These are phyloP conservation scores for Chloromonas sp. DNA, from an alignment of 163 green algal species.

Conservation along the genomic window DNA sequence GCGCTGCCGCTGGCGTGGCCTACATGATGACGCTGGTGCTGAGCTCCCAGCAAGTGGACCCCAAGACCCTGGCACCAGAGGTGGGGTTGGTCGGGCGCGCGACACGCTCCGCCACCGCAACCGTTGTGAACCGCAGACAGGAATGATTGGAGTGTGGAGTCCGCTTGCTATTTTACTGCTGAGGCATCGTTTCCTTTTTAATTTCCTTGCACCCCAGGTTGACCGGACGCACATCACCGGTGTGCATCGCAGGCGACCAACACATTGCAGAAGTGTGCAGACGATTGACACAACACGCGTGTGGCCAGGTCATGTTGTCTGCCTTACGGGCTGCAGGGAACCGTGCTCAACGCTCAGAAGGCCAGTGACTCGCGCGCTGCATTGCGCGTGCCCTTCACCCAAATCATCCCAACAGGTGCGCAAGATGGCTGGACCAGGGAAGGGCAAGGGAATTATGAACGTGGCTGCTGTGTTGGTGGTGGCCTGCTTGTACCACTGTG, in stretches of 20 bases:
- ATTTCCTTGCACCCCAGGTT: too few species aligned
- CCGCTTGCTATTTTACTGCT: too few species aligned
- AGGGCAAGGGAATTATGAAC: background rate
- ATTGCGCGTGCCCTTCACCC: slow-evolving; percentile 58
- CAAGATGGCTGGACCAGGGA: slow-evolving; percentile 15
- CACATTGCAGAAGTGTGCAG: too few species aligned
- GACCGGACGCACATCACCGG: too few species aligned
- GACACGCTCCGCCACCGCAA: too few species aligned
- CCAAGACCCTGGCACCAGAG: slow-evolving; percentile 55
- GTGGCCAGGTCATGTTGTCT: background rate
- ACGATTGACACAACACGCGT: too few species aligned
- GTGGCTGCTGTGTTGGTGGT: too few species aligned
- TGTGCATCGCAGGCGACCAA: too few species aligned
- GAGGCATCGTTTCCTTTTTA: too few species aligned
- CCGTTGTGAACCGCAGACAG: too few species aligned
- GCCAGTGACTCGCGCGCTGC: slow-evolving; percentile 41
- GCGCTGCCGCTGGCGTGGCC: slow-evolving; percentile 50
- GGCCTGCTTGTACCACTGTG: too few species aligned
- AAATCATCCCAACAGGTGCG: slow-evolving; percentile 46
- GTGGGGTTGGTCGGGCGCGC: background rate
- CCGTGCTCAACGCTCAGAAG: slow-evolving; percentile 48
- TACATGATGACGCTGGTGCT: slow-evolving; percentile 66
- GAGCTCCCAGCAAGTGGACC: slow-evolving; percentile 46
- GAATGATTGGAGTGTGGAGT: too few species aligned
- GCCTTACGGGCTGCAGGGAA: slow-evolving; percentile 17